phyloP scores from a whole-genome alignment of 805 yeast species.

The Wickerhamomyces sydowiorum region DNA sequence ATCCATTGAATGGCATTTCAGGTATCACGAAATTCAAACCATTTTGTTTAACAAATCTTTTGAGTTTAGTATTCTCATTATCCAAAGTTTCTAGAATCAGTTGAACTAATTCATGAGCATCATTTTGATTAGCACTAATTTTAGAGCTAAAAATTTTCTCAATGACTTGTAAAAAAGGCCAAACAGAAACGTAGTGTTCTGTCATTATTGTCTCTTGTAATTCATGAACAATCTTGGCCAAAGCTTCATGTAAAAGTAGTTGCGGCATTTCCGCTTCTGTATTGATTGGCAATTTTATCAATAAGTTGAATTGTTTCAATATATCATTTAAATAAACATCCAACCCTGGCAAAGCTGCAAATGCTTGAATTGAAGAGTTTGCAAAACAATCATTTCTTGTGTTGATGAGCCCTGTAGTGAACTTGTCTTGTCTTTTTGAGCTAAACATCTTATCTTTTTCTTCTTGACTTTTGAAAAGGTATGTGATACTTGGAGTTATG shows the following conservation, averaged over 20 bases:
- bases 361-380: slow-evolving; percentile 80
- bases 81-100: slow-evolving; percentile 73
- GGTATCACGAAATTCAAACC: slow-evolving; percentile 34
- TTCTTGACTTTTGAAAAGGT: slow-evolving; percentile 13
- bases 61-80: slow-evolving; percentile 48
- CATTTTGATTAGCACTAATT: slow-evolving; percentile 82
- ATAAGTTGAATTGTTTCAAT: slow-evolving; percentile 17
- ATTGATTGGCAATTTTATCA: slow-evolving; percentile 7
- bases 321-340: slow-evolving; percentile 46
- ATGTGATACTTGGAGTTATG: slow-evolving; percentile 22
- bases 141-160: slow-evolving; percentile 69
- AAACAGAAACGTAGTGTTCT: slow-evolving; percentile 57
- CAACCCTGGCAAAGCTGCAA: slow-evolving; percentile 55
- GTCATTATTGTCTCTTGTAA: slow-evolving; percentile 58
- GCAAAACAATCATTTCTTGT: slow-evolving; percentile 89
- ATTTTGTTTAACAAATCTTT: slow-evolving; percentile 23
- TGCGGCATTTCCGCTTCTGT: slow-evolving; percentile 23
- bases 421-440: slow-evolving; percentile 58
- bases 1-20: slow-evolving; percentile 69
- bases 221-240: slow-evolving; percentile 45
- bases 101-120: slow-evolving; percentile 90
- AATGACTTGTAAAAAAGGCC: slow-evolving; percentile 71
- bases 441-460: slow-evolving; percentile 22
- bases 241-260: slow-evolving; percentile 50
- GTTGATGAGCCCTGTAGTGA: slow-evolving; percentile 80